Evolutionary conservation across 176 grass and related monocot genomes (phyloP), one percentile per base, ranked within the genome.

Genomic region (Carex parvula): DNA sequence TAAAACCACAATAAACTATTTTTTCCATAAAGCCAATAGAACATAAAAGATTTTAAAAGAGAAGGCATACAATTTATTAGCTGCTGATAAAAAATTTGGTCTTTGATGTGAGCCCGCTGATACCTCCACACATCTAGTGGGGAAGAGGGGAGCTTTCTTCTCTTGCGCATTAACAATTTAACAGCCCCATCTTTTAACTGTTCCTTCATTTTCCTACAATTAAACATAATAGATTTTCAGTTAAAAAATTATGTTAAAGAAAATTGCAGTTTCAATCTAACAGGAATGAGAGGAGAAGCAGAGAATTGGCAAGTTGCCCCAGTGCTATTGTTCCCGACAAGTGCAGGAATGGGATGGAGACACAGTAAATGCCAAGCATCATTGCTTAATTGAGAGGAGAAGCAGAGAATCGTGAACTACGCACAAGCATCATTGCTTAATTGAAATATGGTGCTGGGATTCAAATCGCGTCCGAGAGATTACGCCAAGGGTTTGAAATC

Each of bases 61-160:
- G 50, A 50, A 41, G 24, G 12, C 46, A 1, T 84, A 98, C 95
- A 90, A 53, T 79, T 69, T 18, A 93, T 57, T 84, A 86, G 78
- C 30, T 90, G 91, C 84, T 88, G 89, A 67, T 30, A 21, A 69
- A 95, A 83, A 76, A 93, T 81, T 54, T 73, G 79, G 24, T 89
- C 88, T 22, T 90, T 93, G 81, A 71, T 84, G 29, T 59, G 64
- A 57, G 60, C 82, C 67, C 70, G 85, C 24, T 78, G 75, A 82
- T 83, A 86, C 82, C 69, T 93, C 91, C 89, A 95, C 35, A 81
- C 18, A 85, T 93, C 88, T 46, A 93, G 56, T 16, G 48, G 15
- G 22, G 89, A 48, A 54, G 85, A 89, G 22, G 96, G 96, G 55
- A 95, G 81, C 64, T 88, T 94, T 84, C 87, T 90, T 65, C 96